A percentile compares a stretch with the other conserved stretches of the same genome.
phyloP scores from a whole-genome alignment of 192 early-diverging fungal species.

The Gigaspora rosea region DNA sequence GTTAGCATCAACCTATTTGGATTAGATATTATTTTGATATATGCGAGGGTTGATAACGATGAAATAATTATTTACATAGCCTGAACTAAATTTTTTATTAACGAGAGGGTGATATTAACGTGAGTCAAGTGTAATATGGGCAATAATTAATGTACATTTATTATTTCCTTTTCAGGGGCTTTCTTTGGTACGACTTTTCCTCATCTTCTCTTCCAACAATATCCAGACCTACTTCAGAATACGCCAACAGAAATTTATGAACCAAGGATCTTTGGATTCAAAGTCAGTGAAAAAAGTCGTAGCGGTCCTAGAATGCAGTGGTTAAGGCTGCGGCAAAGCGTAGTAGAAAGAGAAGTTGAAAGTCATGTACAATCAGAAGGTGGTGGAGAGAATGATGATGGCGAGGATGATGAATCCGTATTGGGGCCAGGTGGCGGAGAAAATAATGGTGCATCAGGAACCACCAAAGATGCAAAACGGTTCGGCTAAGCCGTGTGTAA shows the following conservation, averaged over 20 bases:
- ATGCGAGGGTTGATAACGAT: too few species aligned
- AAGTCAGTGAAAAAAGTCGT: slow-evolving; percentile 71
- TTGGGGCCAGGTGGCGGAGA: slow-evolving; percentile 16
- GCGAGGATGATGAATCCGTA: slow-evolving; percentile 11
- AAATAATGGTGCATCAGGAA: slow-evolving; percentile 27
- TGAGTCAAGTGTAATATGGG: neutral
- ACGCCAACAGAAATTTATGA: slow-evolving; percentile 64
- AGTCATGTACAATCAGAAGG: neutral
- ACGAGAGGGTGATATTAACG: too few species aligned
- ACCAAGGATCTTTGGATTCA: slow-evolving; percentile 92
- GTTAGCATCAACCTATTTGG: too few species aligned
- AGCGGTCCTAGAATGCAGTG: slow-evolving; percentile 90
- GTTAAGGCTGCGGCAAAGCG: slow-evolving; percentile 61
- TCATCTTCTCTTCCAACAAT: slow-evolving; percentile 87
- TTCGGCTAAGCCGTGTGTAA: too few species aligned
- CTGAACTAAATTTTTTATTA: too few species aligned
- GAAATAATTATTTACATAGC: too few species aligned
- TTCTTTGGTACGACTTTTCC: slow-evolving; percentile 97
- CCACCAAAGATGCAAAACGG: neutral
- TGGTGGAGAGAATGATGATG: slow-evolving; percentile 18
- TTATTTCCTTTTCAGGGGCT: slow-evolving; percentile 67
- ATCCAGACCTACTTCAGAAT: slow-evolving; percentile 71
- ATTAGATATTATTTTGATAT: too few species aligned
- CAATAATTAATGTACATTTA: slow-evolving; percentile 32
- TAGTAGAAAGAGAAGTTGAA: slow-evolving; percentile 12